Evolutionary conservation across 2,329 filamentous ascomycete genomes (phyloP), one percentile per base, ranked within the genome.

Genomic region (Alternaria metachromatica): DNA sequence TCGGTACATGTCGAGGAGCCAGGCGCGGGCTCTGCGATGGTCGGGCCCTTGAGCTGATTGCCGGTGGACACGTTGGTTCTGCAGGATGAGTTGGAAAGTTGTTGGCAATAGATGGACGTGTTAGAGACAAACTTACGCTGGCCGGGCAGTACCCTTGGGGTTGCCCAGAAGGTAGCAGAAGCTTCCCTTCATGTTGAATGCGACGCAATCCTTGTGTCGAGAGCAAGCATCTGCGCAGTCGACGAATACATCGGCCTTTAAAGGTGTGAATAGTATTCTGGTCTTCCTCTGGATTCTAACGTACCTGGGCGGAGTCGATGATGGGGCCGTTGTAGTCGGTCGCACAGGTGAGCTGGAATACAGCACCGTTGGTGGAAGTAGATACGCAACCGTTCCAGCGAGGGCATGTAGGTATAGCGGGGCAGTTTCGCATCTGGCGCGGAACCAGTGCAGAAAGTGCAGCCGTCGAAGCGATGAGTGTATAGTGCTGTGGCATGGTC

Each of bases 111-210:
- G 9, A 44, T 18, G 8, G 0, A n/a, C 9, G 23, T 8, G 3
- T 9, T 48, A 53, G 43, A 18, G 33, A 10, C 60, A 8, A 37
- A 57, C 60, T 55, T 25, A 65, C 63, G 41, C 50, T n/a, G 30
- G 44, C 13, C 53, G 54, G 37, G 58, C 53, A 8, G 18, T 33
- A 8, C 60, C 63, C 21, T 63, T 30, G 12, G 41, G 45, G 13
- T 26, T 20, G 33, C 66, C 66, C 23, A 69, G 54, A 21, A 67
- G 60, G 55, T 69, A 67, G 62, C 66, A 69, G 54, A 61, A 65
- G 10, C 54, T 37, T 18, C 48, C 57, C 30, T 65, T 65, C 21
- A 56, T 46, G 44, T 67, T 67, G 41, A 67, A 55, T 10, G 51
- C 64, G 11, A 57, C 44, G 59, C 66, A 69, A 21, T 44, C 20